These are phyloP conservation scores for Eragrostis curvula DNA, from an alignment of 176 grass and related monocot species.

Conservation along the genomic window DNA sequence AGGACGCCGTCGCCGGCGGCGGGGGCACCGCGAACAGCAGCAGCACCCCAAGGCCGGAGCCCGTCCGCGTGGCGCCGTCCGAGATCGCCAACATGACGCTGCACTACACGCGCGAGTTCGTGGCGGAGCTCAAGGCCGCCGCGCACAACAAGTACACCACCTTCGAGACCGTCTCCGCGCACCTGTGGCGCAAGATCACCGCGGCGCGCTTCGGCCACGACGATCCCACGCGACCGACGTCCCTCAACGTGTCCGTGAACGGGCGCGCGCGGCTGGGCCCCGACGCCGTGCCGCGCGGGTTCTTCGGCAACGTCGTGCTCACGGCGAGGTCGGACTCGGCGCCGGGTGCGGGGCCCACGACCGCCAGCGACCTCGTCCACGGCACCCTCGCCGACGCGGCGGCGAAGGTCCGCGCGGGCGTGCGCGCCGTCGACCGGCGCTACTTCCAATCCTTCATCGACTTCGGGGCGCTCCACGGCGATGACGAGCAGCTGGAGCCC, in stretches of 20 bases:
- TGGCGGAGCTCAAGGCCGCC: slow-evolving; percentile 37
- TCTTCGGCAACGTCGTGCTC: slow-evolving; percentile 63
- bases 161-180: slow-evolving; percentile 55
- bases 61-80: neutral
- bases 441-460: slow-evolving; percentile 67
- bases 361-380: neutral
- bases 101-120: slow-evolving; percentile 43
- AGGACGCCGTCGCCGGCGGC: neutral
- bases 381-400: slow-evolving; percentile 27
- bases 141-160: slow-evolving; percentile 46
- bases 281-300: slow-evolving; percentile 8
- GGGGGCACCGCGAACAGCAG: too few relatives aligned
- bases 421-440: slow-evolving; percentile 7
- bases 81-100: slow-evolving; percentile 52
- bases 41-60: neutral
- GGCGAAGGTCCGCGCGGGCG: slow-evolving; percentile 31
- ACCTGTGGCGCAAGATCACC: slow-evolving; percentile 63
- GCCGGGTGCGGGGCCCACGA: neutral
- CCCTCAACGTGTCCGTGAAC: slow-evolving; percentile 45
- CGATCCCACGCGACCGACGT: slow-evolving; percentile 20
- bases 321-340: slow-evolving; percentile 30
- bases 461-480: slow-evolving; percentile 42
- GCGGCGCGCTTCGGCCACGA: slow-evolving; percentile 27
- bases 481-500: slow-evolving; percentile 29
- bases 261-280: slow-evolving; percentile 34